Evolutionary conservation across 1,284 basidiomycete species (phyloP), one percentile per base, ranked within the genome.

Genomic region (Cutaneotrichosporon mucoides): DNA sequence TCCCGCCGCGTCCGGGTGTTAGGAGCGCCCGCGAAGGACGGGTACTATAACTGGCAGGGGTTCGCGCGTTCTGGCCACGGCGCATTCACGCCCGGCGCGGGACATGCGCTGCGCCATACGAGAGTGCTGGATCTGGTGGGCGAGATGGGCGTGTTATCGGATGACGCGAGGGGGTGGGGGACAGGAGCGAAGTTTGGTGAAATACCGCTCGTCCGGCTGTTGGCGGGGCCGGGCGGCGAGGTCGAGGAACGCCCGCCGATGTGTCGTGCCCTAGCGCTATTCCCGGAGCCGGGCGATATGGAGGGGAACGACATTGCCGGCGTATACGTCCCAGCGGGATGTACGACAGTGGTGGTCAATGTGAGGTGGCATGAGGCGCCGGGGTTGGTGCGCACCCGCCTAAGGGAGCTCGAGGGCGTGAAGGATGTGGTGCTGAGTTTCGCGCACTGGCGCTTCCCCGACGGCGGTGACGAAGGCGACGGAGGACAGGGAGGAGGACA

Each of bases 41-140:
- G 13, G 49, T 38, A 51, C 49, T 51, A 51, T 37, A 51, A 51
- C 49, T 51, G 49, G 49, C 15, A 16, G 16, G 12, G 15, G 9
- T 51, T 51, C 7, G 24, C 24, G 9, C 49, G 49, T 4, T 5
- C 37, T 6, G 44, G 44, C 2, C 49, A 34, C 10, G 49, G 38
- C 2, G 7, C 37, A 1, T 51, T 51, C 11, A 38, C 37, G 5
- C 37, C 24, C 2, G 49, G 49, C 2, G 38, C 38, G 5, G 10
- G 38, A 3, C 15, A 6, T 2, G n/a, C 9, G 9, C 12, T 51
- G 0, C 10, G 16, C 4, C 49, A 41, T 16, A 13, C 33, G 3
- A 38, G 16, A 6, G 37, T 51, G 9, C 49, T 51, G 10, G 49
- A 51, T 4, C 38, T 51, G 9, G 15, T 38, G 2, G 49, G 49